These are phyloP conservation scores for Lentinula novae-zelandiae DNA, from an alignment of 1,284 basidiomycete species.

Conservation along the genomic window DNA sequence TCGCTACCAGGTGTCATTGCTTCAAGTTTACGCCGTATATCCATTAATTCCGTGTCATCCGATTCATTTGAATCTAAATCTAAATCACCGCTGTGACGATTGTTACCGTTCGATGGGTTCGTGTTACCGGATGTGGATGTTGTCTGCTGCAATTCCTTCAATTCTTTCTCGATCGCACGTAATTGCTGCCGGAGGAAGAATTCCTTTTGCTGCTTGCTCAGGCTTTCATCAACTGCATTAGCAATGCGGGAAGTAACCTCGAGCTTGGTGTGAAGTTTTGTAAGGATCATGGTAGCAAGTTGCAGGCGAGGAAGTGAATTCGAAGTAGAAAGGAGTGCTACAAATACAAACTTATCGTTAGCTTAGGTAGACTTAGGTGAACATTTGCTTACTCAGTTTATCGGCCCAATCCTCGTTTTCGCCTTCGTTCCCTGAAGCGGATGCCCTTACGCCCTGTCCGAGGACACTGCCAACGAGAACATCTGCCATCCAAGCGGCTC, in stretches of 20 bases:
- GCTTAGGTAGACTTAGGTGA: slow-evolving; percentile 2
- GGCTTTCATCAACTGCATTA: slow-evolving; percentile 70
- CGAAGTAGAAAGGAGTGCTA: slow-evolving; percentile 57
- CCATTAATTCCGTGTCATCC: slow-evolving; percentile 75
- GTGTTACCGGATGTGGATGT: slow-evolving; percentile 25
- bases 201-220: slow-evolving; percentile 81
- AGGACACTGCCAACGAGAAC: slow-evolving; percentile 58
- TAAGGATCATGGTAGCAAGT: slow-evolving; percentile 62
- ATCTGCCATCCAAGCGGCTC: slow-evolving; percentile 71
- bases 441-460: background rate
- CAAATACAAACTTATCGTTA: background rate
- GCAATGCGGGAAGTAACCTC: slow-evolving; percentile 78
- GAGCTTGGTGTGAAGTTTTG: slow-evolving; percentile 69
- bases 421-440: slow-evolving; percentile 3
- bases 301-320: slow-evolving; percentile 57
- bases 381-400: slow-evolving; percentile 54
- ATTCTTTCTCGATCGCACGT: slow-evolving; percentile 85
- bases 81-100: slow-evolving; percentile 17
- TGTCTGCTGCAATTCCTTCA: slow-evolving; percentile 54
- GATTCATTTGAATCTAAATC: slow-evolving; percentile 74
- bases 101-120: slow-evolving; percentile 1
- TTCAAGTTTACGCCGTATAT: slow-evolving; percentile 77
- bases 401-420: slow-evolving; percentile 59
- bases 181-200: slow-evolving; percentile 85
- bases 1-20: slow-evolving; percentile 73